Evolutionary conservation across 257 asterid genomes (phyloP), one percentile per base, ranked within the genome.

Genomic region (Cruciata laevipes): DNA sequence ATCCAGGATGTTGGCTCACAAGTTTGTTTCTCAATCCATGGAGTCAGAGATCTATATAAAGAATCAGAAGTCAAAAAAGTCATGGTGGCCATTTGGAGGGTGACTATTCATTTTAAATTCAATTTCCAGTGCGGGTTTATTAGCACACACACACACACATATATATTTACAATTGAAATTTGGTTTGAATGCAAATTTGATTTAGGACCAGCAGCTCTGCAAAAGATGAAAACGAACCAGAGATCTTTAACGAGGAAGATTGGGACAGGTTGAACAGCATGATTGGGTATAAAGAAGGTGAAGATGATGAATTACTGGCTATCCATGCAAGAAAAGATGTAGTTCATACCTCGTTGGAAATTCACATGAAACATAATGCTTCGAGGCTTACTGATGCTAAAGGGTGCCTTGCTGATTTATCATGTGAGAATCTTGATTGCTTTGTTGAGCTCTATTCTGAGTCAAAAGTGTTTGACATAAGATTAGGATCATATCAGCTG

Each of bases 31-130:
- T 78, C 91, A 90, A 76, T 86, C 97, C 16, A 74, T 67, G 32
- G 91, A 79, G 66, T 82, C 95, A 27, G 95, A 81, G 68, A 71
- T 74, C 52, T 71, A 78, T 80, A 76, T 71, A 38, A 86, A 71
- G 73, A 83, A 79, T 74, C 87, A 88, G 73, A 82, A 81, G 27
- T 65, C 88, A 32, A 86, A 83, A 65, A 93, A 78, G 69, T 82
- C 99, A 35, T 93, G 99, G 99, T 93, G 96, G 96, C 68, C 94
- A 58, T 86, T 93, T 81, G 99, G 99, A 83, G 77, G 99, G 99
- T 89, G 74, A 82, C 40, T 66, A 13, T 57, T 62, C 58, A 31
- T 40, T 67, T 69, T 58, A 62, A 51, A 27, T 60, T 24, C 67
- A 49, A 33, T 61, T 49, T 33, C 24, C 33, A 8, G 7, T 64